Evolutionary conservation across 2,329 filamentous ascomycete genomes (phyloP).

Genomic region (Cordyceps farinosa): DNA sequence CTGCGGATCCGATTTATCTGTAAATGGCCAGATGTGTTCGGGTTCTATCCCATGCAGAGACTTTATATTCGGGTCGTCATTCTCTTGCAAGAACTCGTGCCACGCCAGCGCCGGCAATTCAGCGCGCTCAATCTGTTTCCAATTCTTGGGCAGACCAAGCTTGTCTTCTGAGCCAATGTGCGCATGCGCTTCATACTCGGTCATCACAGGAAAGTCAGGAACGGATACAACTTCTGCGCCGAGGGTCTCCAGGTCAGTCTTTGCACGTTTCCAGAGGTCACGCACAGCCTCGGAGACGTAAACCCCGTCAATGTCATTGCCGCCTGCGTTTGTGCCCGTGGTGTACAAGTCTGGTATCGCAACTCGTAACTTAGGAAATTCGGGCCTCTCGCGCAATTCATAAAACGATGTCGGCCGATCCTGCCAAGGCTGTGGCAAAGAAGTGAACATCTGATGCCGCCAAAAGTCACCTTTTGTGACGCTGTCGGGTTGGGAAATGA

Average conservation of each 20-base stretch:
- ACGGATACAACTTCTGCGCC: constrained; percentile 39
- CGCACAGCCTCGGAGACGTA: constrained; percentile 23
- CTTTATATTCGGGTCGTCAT: constrained; percentile 37
- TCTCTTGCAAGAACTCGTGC: constrained; percentile 47
- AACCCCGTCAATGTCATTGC: background rate
- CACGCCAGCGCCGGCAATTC: constrained; percentile 49
- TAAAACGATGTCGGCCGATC: constrained; percentile 32
- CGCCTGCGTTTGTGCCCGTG: background rate
- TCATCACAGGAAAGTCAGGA: constrained; percentile 41
- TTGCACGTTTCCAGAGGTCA: constrained; percentile 29
- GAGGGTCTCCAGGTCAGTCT: constrained; percentile 32
- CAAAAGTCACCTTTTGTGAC: constrained; percentile 48
- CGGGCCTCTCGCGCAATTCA: constrained; percentile 26
- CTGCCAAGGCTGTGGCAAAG: constrained; percentile 32
- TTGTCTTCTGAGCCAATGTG: constrained; percentile 35
- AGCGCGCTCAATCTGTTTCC: constrained; percentile 45
- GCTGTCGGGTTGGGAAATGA: constrained; percentile 42
- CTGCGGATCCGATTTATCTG: constrained; percentile 18
- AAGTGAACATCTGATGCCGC: constrained; percentile 44
- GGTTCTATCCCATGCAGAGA: constrained; percentile 37
- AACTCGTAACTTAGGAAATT: constrained; percentile 41
- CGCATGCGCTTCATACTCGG: constrained; percentile 41
- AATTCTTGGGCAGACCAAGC: constrained; percentile 37
- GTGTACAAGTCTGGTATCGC: background rate
- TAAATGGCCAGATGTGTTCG: constrained; percentile 32